phyloP scores from a whole-genome alignment of 345 rosid genomes.

The Pelargonium nanum region DNA sequence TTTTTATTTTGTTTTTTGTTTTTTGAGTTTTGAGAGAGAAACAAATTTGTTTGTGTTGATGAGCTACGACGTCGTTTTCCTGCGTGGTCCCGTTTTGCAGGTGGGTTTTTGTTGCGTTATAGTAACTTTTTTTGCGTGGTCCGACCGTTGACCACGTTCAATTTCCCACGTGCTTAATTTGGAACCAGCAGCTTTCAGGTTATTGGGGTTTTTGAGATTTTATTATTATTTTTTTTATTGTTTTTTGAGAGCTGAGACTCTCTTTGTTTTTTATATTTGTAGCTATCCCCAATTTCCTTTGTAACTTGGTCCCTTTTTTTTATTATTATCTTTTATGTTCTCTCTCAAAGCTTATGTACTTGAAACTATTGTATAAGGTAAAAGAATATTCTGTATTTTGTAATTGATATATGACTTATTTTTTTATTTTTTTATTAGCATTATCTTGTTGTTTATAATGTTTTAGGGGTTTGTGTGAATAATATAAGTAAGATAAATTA shows the following conservation, averaged over 20 bases:
- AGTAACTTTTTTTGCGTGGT: slow-evolving; percentile 12
- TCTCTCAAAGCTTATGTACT: neutral
- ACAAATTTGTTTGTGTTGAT: neutral
- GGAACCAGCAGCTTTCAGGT: neutral
- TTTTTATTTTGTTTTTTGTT: neutral
- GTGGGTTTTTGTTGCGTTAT: slow-evolving; percentile 8
- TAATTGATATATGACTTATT: too few species aligned
- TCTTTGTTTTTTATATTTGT: too few species aligned
- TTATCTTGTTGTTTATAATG: too few species aligned
- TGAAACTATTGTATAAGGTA: neutral
- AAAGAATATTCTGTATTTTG: neutral
- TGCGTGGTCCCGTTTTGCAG: slow-evolving; percentile 6
- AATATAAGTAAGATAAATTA: too few species aligned
- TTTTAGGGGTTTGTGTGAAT: too few species aligned
- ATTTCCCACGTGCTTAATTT: slow-evolving; percentile 6
- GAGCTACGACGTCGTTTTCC: slow-evolving; percentile 3
- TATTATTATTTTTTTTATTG: too few species aligned
- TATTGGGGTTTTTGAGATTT: neutral
- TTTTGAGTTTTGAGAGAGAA: neutral
- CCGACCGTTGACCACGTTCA: slow-evolving; percentile 3
- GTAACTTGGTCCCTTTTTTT: neutral
- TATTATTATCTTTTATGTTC: too few species aligned
- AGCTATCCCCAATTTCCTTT: too few species aligned
- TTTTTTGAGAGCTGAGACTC: neutral
- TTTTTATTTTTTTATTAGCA: too few species aligned